These are phyloP conservation scores for Lachancea sp. DNA, from an alignment of 805 yeast genomes.

Conservation along the genomic window DNA sequence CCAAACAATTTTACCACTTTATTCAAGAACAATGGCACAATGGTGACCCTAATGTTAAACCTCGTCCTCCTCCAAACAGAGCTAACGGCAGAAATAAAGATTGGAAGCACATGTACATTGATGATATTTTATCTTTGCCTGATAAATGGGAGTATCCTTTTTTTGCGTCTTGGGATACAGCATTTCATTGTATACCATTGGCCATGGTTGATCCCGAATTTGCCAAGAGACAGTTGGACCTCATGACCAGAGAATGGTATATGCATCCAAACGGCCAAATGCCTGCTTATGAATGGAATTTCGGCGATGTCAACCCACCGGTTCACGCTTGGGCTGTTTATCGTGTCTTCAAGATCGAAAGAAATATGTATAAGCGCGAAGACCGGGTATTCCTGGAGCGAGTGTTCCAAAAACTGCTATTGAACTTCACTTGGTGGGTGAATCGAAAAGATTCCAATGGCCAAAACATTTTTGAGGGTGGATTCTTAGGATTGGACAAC, in stretches of 20 bases:
- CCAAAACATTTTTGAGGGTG: slow-evolving; percentile 88
- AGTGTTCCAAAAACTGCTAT: slow-evolving; percentile 83
- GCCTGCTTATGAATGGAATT: slow-evolving; percentile 96
- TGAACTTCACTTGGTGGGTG: slow-evolving; percentile 97
- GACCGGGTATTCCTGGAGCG: slow-evolving; percentile 81
- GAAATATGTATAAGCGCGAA: slow-evolving; percentile 74
- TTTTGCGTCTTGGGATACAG: slow-evolving; percentile 96
- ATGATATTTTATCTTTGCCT: slow-evolving; percentile 82
- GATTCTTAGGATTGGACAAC: slow-evolving; percentile 86
- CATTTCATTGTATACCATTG: slow-evolving; percentile 87
- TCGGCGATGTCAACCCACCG: slow-evolving; percentile 93
- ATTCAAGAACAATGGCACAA: slow-evolving; percentile 79
- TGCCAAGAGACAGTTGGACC: slow-evolving; percentile 81
- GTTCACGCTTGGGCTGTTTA: slow-evolving; percentile 95
- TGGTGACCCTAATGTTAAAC: slow-evolving; percentile 73
- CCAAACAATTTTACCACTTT: slow-evolving; percentile 84
- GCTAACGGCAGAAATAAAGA: slow-evolving; percentile 83
- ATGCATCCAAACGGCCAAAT: slow-evolving; percentile 98
- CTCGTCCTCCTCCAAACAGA: slow-evolving; percentile 74
- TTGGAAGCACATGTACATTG: slow-evolving; percentile 85
- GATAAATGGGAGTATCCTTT: slow-evolving; percentile 96
- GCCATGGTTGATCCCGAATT: slow-evolving; percentile 91
- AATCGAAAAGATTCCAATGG: slow-evolving; percentile 84
- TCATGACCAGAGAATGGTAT: slow-evolving; percentile 89
- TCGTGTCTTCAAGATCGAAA: slow-evolving; percentile 79